Percentiles rank a stretch among this genome's conserved stretches.
Evolutionary conservation across 495 filamentous ascomycete genomes (phyloP).

Genomic region (Margaritispora aquatica): DNA sequence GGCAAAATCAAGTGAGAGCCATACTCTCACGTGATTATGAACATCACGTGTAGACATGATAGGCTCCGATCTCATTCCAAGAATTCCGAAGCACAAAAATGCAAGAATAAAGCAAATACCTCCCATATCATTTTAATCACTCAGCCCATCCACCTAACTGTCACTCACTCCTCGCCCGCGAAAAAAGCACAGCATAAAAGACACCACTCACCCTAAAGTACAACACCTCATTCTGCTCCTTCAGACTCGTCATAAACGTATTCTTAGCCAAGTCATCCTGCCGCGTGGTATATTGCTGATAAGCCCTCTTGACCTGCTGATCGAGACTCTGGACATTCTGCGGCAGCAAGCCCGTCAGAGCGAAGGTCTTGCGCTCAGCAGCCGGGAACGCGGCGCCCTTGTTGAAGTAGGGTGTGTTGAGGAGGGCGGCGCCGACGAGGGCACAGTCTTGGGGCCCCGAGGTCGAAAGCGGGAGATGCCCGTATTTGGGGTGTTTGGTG

Average conservation of each 20-base stretch:
- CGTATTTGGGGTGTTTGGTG: constrained; percentile 40
- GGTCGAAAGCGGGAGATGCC: constrained; percentile 55
- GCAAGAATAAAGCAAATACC: no score
- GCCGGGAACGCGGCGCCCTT: constrained; percentile 74
- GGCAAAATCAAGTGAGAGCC: no score
- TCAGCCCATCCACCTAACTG: no score
- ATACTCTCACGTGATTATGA: background rate
- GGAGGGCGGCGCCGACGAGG: constrained; percentile 51
- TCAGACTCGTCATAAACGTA: constrained; percentile 75
- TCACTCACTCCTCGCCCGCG: no score
- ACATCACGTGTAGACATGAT: background rate
- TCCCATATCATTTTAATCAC: no score
- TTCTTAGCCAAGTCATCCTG: constrained; percentile 65
- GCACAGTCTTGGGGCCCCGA: constrained; percentile 58
- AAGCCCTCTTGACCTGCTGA: constrained; percentile 70
- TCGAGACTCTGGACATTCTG: constrained; percentile 70
- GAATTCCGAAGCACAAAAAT: background rate
- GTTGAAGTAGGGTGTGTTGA: constrained; percentile 70
- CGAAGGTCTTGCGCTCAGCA: constrained; percentile 63
- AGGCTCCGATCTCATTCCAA: background rate
- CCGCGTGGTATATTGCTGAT: constrained; percentile 65
- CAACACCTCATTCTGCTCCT: constrained; percentile 75
- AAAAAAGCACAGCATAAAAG: no score
- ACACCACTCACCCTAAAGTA: constrained; percentile 54
- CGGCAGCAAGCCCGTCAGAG: constrained; percentile 66